phyloP scores from a whole-genome alignment of 768 basidiomycete genomes.

The Filobasidium floriforme region DNA sequence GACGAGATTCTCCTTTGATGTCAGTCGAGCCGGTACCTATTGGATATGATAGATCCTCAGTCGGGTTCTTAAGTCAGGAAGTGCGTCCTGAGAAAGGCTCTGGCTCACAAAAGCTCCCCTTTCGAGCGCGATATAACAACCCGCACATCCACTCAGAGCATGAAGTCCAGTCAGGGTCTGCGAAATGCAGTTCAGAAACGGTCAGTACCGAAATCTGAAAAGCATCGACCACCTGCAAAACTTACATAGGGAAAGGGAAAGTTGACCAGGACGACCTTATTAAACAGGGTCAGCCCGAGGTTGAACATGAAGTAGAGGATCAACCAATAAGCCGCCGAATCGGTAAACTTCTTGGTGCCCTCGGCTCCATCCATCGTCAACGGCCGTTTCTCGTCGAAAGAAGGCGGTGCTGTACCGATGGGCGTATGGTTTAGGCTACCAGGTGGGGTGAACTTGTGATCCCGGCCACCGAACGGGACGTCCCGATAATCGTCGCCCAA shows the following conservation, averaged over 20 bases:
- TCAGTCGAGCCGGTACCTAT: slow-evolving; percentile 53
- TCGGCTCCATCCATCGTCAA: background rate
- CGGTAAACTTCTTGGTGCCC: slow-evolving; percentile 25
- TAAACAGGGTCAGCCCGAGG: slow-evolving; percentile 83
- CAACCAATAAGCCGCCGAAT: slow-evolving; percentile 55
- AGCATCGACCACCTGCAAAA: background rate
- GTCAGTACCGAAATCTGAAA: background rate
- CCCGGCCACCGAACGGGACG: too few species aligned
- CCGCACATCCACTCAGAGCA: slow-evolving; percentile 73
- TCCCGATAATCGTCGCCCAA: too few species aligned
- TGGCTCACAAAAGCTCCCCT: slow-evolving; percentile 52
- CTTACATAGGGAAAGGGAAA: slow-evolving; percentile 84
- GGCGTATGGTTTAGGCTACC: background rate
- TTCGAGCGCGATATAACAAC: slow-evolving; percentile 62
- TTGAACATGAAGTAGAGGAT: slow-evolving; percentile 81
- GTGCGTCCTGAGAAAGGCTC: background rate
- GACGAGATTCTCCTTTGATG: slow-evolving; percentile 53
- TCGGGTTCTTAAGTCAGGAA: too few species aligned
- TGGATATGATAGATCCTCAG: background rate
- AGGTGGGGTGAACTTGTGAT: background rate
- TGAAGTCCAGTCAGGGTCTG: slow-evolving; percentile 81
- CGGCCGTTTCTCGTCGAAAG: background rate
- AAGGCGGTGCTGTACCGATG: background rate
- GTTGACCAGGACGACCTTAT: slow-evolving; percentile 81
- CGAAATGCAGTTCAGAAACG: background rate